Conservation (phyloP, 169 alveolate species). For the Eimeria sp. region DNA sequence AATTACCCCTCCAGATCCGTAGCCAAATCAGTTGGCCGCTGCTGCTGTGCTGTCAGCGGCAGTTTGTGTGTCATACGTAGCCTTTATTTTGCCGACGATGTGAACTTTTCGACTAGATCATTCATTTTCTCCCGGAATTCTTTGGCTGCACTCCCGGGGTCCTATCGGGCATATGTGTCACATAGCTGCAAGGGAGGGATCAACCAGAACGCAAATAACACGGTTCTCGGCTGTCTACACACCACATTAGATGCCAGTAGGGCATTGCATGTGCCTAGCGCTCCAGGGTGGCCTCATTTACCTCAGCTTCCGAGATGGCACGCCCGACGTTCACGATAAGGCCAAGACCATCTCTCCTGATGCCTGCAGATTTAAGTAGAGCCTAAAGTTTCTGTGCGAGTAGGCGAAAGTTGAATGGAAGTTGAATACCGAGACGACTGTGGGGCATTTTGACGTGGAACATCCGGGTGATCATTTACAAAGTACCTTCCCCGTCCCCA, state of each 20-base stretch:
- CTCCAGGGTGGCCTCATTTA: not conserved
- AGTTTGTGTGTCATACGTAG: not conserved
- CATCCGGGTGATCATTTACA: not conserved
- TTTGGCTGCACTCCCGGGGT: slow-evolving; percentile 59
- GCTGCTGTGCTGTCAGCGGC: not conserved
- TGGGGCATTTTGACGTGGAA: not conserved
- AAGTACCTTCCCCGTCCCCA: not conserved
- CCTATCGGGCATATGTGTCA: not conserved
- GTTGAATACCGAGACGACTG: not conserved
- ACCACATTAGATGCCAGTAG: not conserved
- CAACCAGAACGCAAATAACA: not conserved
- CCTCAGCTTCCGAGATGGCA: slow-evolving; percentile 81
- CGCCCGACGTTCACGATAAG: slow-evolving; percentile 84
- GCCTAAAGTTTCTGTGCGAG: not conserved
- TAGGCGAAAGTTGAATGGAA: not conserved
- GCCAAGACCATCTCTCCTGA: slow-evolving; percentile 84
- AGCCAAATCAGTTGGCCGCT: not conserved
- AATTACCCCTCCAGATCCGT: not conserved
- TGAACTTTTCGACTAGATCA: not conserved
- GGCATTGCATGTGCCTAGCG: not conserved
- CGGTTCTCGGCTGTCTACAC: not conserved
- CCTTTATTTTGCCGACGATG: not conserved
- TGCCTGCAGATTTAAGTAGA: not conserved
- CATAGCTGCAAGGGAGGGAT: not conserved
- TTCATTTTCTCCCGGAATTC: not conserved